Base-by-base conservation (phyloP, 768 basidiomycete species). In the Boletus bicolor region DNA sequence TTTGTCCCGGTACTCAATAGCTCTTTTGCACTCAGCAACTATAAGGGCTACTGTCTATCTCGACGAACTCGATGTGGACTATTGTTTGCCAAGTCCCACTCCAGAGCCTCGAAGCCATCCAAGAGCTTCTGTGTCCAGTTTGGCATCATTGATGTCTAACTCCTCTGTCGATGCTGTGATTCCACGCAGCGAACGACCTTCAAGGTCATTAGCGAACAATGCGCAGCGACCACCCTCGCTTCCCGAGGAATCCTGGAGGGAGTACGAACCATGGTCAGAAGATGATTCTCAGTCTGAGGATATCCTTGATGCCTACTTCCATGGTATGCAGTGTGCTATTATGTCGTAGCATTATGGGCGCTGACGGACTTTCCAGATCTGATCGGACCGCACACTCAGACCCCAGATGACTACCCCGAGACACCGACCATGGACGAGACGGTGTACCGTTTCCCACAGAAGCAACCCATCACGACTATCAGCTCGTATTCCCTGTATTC, bases 131-230 rank as follows among this genome's bases (percentile, higher is more conserved):
- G 71, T 79, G 49, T 77, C 75, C 44, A 86, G 83, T 59, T 69
- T 86, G 48, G 77, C 79, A 28, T 84, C 85, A 0, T 68, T 84
- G 55, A 74, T 81, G 73, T 83, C 84, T 0, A 79, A 79, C 35
- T 71, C 75, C 39, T 85, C 85, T 5, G 78, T 79, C 2, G 82
- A 87, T 30, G 85, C 81, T 11, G 72, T 86, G 46, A 73, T 85
- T 53, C 79, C 81, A 9, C 76, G 73, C 42, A 57, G 58, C 54
- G 54, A 67, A 43, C 38, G 70, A 51, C 47, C 53, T 32, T n/a
- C 38, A 6, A 55, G 53, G 54, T 41, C 56, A 48, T 36, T 61
- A 3, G 47, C 61, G 9, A 54, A 59, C 44, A 54, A 49, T 14
- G 21, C 12, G 21, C 60, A 56, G 21, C 60, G 59, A 32, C 58